Base-by-base conservation (phyloP, 495 filamentous ascomycete genomes). In the Penicillium egyptiacum region DNA sequence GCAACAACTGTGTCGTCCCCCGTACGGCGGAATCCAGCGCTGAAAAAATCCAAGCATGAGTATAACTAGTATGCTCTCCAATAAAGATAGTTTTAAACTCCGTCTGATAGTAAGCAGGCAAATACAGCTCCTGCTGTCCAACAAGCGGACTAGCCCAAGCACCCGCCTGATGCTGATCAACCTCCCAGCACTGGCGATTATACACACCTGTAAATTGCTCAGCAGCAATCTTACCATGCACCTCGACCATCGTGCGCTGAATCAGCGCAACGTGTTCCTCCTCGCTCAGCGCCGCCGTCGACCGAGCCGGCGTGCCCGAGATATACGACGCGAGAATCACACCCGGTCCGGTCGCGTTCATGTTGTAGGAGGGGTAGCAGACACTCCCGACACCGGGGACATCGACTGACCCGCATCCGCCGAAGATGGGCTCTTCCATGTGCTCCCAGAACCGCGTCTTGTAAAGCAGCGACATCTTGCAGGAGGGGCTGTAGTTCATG, bases 21-120 rank as follows among this genome's bases (percentile, higher is more conserved):
- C 86, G 72, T 20, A 88, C 83, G 0, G 83, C 86, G 19, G 81
- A 84, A 65, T 89, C 86, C 26, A 89, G 67, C 6, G 86, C 86
- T 3, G 80, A 81, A 23, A 85, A 83, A 45, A 89, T 88, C 86
- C 86, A 89, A 5, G 85, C 85, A 63, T 88, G 86, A n/a, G 86
- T 88, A 68, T 86, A 88, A 45, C 80, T 82, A 1, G 86, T 89
- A 65, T 88, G 86, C 70, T 89, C 86, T 16, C 86, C 86, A 5
- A 88, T 74, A 50, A 88, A 88, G 37, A 89, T 81, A 37, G 84
- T 83, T 62, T 81, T 81, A 41, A 81, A 78, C 64, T 88, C 83
- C 0, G 86, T 88, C 67, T 87, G 77, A 56, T 86, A 89, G 55
- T 85, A 89, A 50, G 86, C 83, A 0, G 87, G 87, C 16, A 89